Conservation (phyloP, 2,329 filamentous ascomycete species). For the Fusarium musae region DNA sequence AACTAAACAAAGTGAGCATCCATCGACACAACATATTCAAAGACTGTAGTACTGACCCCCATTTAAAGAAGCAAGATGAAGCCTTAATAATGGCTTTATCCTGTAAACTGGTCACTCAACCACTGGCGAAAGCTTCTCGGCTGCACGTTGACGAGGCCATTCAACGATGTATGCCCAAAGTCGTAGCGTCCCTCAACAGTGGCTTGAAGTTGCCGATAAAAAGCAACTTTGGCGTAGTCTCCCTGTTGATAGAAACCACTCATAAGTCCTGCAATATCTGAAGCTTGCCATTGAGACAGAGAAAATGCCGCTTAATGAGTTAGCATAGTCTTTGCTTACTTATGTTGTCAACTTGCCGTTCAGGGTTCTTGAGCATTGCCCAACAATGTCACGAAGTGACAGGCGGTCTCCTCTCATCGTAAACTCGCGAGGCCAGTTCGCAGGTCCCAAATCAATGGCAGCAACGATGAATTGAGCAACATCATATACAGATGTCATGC, state of each 20-base stretch:
- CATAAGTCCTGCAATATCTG: conserved; percentile 55
- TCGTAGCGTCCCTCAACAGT: conserved; percentile 76
- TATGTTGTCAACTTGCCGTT: conserved; percentile 50
- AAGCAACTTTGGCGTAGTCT: conserved; percentile 60
- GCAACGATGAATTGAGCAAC: conserved; percentile 76
- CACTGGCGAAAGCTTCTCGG: conserved; percentile 65
- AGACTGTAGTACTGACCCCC: not conserved
- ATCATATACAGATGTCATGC: conserved; percentile 76
- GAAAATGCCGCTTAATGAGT: conserved; percentile 53
- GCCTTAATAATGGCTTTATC: not conserved
- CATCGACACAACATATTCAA: not conserved
- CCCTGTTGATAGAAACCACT: conserved; percentile 58
- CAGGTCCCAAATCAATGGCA: conserved; percentile 70
- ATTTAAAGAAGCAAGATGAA: not conserved
- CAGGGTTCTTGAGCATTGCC: conserved; percentile 60
- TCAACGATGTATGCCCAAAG: conserved; percentile 70
- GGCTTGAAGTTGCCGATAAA: conserved; percentile 71
- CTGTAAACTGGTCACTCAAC: conserved; percentile 50
- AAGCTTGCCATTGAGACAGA: conserved; percentile 52
- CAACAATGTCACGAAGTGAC: conserved; percentile 68
- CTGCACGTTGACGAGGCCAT: conserved; percentile 59
- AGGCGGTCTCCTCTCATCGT: conserved; percentile 75
- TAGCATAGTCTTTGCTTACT: conserved; percentile 12
- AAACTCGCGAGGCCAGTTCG: conserved; percentile 75
- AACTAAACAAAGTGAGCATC: not conserved